A percentile compares a stretch with the other conserved stretches of the same genome.
These are phyloP conservation scores for Globisporangium abappressorium DNA, from an alignment of 352 stramenopile genomes.

Conservation along the genomic window DNA sequence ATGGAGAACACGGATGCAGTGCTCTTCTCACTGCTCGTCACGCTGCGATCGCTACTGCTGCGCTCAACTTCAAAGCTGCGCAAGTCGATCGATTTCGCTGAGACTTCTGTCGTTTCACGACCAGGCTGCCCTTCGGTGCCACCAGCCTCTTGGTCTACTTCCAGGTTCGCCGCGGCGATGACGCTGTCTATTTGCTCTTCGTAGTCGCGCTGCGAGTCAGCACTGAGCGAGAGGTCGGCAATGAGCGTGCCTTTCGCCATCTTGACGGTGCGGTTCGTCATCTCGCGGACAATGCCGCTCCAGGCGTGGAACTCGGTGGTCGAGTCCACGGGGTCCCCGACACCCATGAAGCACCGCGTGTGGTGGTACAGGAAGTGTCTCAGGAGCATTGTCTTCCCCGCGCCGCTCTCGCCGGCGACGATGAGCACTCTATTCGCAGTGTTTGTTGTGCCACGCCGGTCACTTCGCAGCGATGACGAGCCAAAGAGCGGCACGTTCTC, in stretches of 20 bases:
- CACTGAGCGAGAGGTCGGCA: slow-evolving; percentile 2
- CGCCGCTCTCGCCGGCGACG: slow-evolving; percentile 56
- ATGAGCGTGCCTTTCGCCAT: slow-evolving; percentile 9
- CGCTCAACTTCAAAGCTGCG: background rate
- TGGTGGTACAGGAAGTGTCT: slow-evolving; percentile 54
- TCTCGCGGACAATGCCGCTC: slow-evolving; percentile 45
- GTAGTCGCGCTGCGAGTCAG: background rate
- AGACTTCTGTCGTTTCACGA: too few relatives aligned
- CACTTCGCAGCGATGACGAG: slow-evolving; percentile 19
- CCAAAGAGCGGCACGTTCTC: slow-evolving; percentile 50
- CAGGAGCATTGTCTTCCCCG: slow-evolving; percentile 66
- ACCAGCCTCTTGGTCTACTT: background rate
- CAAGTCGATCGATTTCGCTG: background rate
- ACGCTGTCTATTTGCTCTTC: slow-evolving; percentile 4
- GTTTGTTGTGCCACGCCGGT: background rate
- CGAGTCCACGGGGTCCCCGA: slow-evolving; percentile 53
- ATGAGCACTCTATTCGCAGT: slow-evolving; percentile 42
- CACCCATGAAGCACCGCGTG: slow-evolving; percentile 50
- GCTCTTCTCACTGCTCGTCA: background rate
- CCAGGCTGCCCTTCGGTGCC: too few relatives aligned
- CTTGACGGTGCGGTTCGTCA: slow-evolving; percentile 33
- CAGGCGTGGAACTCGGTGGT: slow-evolving; percentile 59
- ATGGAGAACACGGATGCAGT: background rate
- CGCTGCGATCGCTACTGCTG: background rate
- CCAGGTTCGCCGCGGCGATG: background rate